phyloP scores from a whole-genome alignment of 2,329 filamentous ascomycete species.

The Aureobasidium sp. region DNA sequence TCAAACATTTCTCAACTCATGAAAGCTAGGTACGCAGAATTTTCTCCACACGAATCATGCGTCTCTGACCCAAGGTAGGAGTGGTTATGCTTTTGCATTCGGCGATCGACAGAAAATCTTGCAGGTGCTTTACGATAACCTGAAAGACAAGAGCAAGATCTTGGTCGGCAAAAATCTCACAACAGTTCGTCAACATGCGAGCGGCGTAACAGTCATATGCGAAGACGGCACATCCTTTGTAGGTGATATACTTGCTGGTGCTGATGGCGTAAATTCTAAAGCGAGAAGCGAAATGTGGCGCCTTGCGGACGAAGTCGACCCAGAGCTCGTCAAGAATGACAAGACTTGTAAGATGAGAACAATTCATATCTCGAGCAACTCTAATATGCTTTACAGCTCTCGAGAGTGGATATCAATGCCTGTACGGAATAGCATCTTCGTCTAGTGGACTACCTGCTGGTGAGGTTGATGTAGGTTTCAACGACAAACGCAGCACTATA shows the following conservation, averaged over 20 bases:
- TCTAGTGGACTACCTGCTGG: constrained; percentile 19
- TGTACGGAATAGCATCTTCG: constrained; percentile 34
- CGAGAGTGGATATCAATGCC: constrained; percentile 27
- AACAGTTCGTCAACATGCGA: not conserved
- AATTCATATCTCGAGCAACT: not conserved
- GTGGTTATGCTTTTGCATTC: constrained; percentile 21
- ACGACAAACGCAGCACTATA: constrained; percentile 21
- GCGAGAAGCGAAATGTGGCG: constrained; percentile 24
- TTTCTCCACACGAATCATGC: not conserved
- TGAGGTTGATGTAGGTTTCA: constrained; percentile 20
- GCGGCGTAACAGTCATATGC: constrained; percentile 10
- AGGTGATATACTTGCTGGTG: constrained; percentile 26
- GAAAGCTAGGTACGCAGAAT: not conserved
- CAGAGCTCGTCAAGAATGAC: constrained; percentile 18
- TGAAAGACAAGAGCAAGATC: constrained; percentile 20
- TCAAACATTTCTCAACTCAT: not conserved
- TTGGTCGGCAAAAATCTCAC: constrained; percentile 3
- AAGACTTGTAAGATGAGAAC: constrained; percentile 2
- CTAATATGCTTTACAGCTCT: constrained; percentile 16
- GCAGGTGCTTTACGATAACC: constrained; percentile 19
- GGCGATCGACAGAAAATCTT: constrained; percentile 27
- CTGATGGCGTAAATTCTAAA: constrained; percentile 25
- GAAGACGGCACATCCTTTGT: constrained; percentile 12
- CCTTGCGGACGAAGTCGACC: constrained; percentile 15
- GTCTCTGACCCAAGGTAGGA: not conserved